These are phyloP conservation scores for Emiliania huxleyi DNA, from an alignment of 78 protist genomes.

Conservation along the genomic window DNA sequence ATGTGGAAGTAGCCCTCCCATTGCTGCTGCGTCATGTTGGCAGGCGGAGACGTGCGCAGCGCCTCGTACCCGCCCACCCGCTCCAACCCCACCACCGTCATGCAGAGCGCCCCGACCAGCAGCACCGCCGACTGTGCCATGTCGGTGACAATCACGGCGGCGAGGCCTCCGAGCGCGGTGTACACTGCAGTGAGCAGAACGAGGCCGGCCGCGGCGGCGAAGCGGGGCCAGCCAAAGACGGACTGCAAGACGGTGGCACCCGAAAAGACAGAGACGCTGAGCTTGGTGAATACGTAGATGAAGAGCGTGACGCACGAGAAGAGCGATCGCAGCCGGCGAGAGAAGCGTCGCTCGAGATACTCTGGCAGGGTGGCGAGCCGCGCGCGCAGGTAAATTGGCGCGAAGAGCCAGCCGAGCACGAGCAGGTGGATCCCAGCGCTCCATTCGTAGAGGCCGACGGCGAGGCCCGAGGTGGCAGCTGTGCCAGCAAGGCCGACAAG, in stretches of 20 bases:
- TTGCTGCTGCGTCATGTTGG: background rate
- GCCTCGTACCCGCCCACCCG: background rate
- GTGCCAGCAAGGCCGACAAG: constrained; percentile 35
- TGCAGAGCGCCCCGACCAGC: constrained; percentile 34
- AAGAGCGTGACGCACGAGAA: constrained; percentile 19
- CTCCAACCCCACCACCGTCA: background rate
- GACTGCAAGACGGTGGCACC: constrained; percentile 42
- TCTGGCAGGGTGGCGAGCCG: constrained; percentile 41
- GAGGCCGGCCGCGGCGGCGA: background rate
- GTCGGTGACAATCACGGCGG: constrained; percentile 59
- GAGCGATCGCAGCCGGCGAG: background rate
- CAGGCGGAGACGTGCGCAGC: background rate
- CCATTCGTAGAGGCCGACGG: constrained; percentile 52
- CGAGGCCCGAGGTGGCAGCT: constrained; percentile 40
- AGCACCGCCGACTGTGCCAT: constrained; percentile 46
- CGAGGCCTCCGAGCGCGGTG: constrained; percentile 53
- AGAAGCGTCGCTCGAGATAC: constrained; percentile 38
- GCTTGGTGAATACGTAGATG: constrained; percentile 58
- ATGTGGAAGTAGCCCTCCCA: background rate
- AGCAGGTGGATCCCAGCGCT: constrained; percentile 2
- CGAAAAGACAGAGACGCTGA: constrained; percentile 39
- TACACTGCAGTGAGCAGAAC: constrained; percentile 43
- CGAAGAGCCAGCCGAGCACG: constrained; percentile 41
- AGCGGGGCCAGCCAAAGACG: constrained; percentile 37
- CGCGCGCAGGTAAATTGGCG: constrained; percentile 48